phyloP scores from a whole-genome alignment of 192 early-diverging fungal species.

The Entomortierella beljakovae region DNA sequence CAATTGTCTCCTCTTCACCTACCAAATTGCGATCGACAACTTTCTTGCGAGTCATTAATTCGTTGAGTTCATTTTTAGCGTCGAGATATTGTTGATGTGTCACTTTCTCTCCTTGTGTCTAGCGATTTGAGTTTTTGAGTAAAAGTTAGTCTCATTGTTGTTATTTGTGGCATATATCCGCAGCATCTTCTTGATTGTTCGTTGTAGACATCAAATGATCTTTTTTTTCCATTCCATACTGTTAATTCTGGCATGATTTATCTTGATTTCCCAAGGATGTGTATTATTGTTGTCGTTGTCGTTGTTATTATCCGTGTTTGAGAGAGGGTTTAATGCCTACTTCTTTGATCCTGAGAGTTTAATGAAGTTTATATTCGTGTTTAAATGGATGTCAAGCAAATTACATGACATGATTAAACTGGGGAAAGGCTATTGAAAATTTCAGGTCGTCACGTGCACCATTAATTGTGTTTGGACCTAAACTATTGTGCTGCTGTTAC shows the following conservation, averaged over 20 bases:
- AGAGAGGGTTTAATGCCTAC: not conserved
- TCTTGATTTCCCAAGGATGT: not conserved
- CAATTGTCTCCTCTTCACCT: not conserved
- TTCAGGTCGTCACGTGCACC: no score
- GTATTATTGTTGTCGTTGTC: not conserved
- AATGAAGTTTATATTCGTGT: no score
- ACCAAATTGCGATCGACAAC: constrained; percentile 82
- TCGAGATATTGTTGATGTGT: constrained; percentile 72
- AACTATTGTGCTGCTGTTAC: no score
- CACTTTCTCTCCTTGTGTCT: constrained; percentile 27
- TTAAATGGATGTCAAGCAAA: no score
- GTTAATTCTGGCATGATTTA: constrained; percentile 29
- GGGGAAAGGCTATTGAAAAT: no score
- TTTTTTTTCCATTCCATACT: no score
- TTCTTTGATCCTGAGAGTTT: no score
- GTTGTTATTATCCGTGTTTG: not conserved
- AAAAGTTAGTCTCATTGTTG: constrained; percentile 22
- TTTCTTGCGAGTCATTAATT: constrained; percentile 82
- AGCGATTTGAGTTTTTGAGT: constrained; percentile 11
- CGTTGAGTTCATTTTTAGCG: constrained; percentile 80
- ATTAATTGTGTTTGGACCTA: no score
- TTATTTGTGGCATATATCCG: no score
- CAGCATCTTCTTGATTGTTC: no score
- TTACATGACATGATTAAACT: no score
- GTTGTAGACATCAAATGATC: no score